These are phyloP conservation scores for Glaciozyma antarctica DNA, from an alignment of 768 basidiomycete species.

Conservation along the genomic window DNA sequence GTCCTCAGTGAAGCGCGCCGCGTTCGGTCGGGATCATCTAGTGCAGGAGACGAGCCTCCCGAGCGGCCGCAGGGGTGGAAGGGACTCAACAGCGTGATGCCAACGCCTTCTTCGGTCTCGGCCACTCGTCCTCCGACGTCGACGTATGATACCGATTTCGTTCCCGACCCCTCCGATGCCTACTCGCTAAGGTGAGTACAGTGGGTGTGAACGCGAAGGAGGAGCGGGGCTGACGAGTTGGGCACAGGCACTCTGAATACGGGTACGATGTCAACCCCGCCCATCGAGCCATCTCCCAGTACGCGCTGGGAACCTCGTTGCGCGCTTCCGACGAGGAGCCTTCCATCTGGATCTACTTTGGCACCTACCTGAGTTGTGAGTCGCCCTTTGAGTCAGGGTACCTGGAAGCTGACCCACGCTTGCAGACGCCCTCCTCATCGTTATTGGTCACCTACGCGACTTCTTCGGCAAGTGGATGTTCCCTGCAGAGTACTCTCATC, in stretches of 20 bases:
- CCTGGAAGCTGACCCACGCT: neutral
- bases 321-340: constrained; percentile 61
- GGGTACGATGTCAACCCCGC: constrained; percentile 29
- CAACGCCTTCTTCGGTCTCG: constrained; percentile 20
- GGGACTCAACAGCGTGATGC: constrained; percentile 24
- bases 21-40: neutral
- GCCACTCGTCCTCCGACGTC: constrained; percentile 22
- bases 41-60: constrained; percentile 7
- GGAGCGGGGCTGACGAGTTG: too few species aligned
- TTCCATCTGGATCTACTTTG: constrained; percentile 80
- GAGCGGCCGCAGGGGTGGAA: constrained; percentile 17
- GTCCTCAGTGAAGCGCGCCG: neutral
- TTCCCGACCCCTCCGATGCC: constrained; percentile 16
- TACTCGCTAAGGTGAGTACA: constrained; percentile 10
- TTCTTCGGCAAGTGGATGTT: constrained; percentile 81
- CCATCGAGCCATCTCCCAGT: constrained; percentile 32
- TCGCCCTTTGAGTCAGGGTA: constrained; percentile 9
- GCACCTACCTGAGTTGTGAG: constrained; percentile 62
- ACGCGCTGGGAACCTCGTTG: constrained; percentile 38
- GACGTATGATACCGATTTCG: constrained; percentile 28
- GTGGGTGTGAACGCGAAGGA: neutral
- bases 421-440: constrained; percentile 79
- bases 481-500: constrained; percentile 61
- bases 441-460: constrained; percentile 84
- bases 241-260: constrained; percentile 25